Evolutionary conservation across 2,329 filamentous ascomycete genomes (phyloP).

Genomic region (Aspergillus sp.): DNA sequence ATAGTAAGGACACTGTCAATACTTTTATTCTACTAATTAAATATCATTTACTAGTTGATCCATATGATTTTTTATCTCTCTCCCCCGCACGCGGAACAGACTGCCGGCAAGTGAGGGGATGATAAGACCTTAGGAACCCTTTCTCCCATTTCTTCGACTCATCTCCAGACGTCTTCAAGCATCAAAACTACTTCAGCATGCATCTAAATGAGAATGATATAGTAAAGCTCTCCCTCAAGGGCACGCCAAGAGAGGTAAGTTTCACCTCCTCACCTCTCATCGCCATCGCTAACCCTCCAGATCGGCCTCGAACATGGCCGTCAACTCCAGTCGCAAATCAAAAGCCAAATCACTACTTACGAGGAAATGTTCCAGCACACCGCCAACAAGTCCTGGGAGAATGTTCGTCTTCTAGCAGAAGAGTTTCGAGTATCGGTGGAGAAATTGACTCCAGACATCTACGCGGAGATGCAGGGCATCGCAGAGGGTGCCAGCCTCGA

Average conservation of each 20-base stretch:
- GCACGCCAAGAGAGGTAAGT: slow-evolving; percentile 15
- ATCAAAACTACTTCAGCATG: slow-evolving; percentile 41
- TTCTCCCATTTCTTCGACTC: not conserved
- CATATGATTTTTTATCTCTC: no score
- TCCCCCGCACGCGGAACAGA: slow-evolving; percentile 6
- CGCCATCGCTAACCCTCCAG: slow-evolving; percentile 21
- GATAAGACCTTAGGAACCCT: not conserved
- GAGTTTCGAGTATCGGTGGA: slow-evolving; percentile 45
- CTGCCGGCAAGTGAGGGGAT: no score
- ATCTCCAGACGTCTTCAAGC: not conserved
- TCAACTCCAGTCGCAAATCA: slow-evolving; percentile 35
- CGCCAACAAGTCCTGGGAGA: slow-evolving; percentile 43
- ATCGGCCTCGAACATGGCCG: slow-evolving; percentile 47
- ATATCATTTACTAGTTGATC: no score
- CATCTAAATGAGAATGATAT: slow-evolving; percentile 8
- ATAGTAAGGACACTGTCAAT: no score
- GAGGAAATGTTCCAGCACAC: slow-evolving; percentile 42
- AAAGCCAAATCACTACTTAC: slow-evolving; percentile 45
- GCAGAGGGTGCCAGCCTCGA: slow-evolving; percentile 47
- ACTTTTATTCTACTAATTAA: no score
- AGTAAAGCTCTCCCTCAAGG: slow-evolving; percentile 16
- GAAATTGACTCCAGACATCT: slow-evolving; percentile 29
- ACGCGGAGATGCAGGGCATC: slow-evolving; percentile 48
- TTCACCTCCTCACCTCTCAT: not conserved
- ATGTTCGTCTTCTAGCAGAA: slow-evolving; percentile 42